phyloP scores from a whole-genome alignment of 495 filamentous ascomycete genomes.

The Neurospora discreta region DNA sequence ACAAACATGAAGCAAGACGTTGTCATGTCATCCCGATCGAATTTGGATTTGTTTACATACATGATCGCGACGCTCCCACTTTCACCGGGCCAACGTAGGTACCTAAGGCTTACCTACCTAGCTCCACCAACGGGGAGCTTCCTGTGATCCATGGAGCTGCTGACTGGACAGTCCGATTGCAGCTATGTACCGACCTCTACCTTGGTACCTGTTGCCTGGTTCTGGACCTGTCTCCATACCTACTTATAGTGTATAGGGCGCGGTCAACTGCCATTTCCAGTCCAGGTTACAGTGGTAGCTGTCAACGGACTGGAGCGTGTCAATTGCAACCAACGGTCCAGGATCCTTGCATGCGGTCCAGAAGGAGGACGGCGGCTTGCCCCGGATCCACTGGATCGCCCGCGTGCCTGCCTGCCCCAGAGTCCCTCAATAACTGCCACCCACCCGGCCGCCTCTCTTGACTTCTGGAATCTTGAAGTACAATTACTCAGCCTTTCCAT shows the following conservation, averaged over 20 bases:
- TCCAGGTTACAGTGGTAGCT: not conserved
- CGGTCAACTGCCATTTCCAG: not conserved
- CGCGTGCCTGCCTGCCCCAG: not conserved
- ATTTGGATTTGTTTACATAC: not conserved
- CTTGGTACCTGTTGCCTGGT: too few species aligned
- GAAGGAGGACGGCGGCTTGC: not conserved
- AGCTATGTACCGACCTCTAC: not conserved
- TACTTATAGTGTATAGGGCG: not conserved
- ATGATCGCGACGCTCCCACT: not conserved
- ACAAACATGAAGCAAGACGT: not conserved
- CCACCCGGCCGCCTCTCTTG: not conserved
- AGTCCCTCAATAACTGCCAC: not conserved
- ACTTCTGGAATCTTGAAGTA: not conserved
- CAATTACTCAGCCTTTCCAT: not conserved
- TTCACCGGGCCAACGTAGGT: not conserved
- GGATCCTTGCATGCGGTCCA: not conserved
- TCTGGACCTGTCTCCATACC: too few species aligned
- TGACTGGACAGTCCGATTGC: not conserved
- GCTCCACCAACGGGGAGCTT: not conserved
- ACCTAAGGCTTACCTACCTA: too few species aligned
- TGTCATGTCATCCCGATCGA: not conserved
- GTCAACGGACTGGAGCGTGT: not conserved
- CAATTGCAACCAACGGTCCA: not conserved
- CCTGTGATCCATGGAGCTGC: not conserved
- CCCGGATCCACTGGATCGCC: not conserved